phyloP scores from a whole-genome alignment of 2,329 filamentous ascomycete genomes.

The Colletotrichum karsti region DNA sequence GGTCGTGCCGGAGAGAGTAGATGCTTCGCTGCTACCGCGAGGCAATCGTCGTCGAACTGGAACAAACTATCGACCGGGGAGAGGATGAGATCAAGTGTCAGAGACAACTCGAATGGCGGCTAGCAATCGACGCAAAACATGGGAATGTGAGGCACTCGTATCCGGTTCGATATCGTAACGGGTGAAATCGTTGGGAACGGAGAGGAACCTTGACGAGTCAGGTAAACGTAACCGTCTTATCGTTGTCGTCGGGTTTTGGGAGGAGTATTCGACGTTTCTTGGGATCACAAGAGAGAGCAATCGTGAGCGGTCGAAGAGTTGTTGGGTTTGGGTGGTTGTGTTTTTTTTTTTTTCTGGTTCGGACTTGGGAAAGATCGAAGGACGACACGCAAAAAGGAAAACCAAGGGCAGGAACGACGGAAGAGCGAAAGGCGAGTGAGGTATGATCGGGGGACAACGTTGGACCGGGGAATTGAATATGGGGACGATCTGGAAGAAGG shows the following conservation, averaged over 20 bases:
- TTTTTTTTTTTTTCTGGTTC: conserved; percentile 9
- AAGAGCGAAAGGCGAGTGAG: conserved; percentile 19
- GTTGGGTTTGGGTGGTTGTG: background rate
- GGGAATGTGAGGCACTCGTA: conserved; percentile 31
- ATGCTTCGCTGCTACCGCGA: conserved; percentile 58
- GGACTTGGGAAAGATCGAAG: conserved; percentile 17
- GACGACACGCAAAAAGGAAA: conserved; percentile 35
- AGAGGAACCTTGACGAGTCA: conserved; percentile 4
- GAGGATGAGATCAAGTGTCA: conserved; percentile 38
- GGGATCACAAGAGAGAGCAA: conserved; percentile 5
- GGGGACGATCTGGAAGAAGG: conserved; percentile 6
- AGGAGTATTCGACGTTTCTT: background rate
- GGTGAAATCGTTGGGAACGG: conserved; percentile 5
- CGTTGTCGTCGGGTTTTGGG: conserved; percentile 6
- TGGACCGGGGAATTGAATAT: conserved; percentile 15
- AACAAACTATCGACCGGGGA: conserved; percentile 30
- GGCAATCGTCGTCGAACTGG: conserved; percentile 34
- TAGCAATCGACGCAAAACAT: conserved; percentile 42
- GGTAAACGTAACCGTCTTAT: conserved; percentile 4
- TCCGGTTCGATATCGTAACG: conserved; percentile 16
- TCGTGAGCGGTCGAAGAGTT: conserved; percentile 12
- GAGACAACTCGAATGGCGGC: conserved; percentile 41
- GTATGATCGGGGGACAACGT: conserved; percentile 10
- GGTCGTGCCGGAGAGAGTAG: conserved; percentile 42
- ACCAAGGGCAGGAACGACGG: conserved; percentile 34